Percentiles rank a stretch among this genome's conserved stretches.
phyloP scores from a whole-genome alignment of 164 flowering plant genomes.

The Stephania cephalantha region DNA sequence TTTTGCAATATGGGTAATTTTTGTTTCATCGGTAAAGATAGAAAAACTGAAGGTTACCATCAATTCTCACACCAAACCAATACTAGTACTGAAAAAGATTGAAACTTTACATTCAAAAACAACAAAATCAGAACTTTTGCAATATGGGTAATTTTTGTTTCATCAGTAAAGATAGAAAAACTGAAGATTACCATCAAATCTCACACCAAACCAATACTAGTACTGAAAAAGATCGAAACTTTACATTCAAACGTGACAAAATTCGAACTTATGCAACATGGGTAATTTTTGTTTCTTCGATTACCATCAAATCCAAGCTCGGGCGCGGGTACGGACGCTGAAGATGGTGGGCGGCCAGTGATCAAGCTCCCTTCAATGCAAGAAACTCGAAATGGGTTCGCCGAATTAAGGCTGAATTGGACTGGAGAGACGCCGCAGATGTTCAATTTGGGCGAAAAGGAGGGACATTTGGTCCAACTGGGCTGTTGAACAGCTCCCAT shows the following conservation, averaged over 20 bases:
- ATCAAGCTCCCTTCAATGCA: constrained; percentile 34
- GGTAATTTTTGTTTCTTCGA: no score
- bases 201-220: no score
- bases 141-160: no score
- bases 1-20: no score
- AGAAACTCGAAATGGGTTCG: not conserved
- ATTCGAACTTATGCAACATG: not conserved
- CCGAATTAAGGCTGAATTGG: not conserved
- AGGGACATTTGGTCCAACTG: not conserved
- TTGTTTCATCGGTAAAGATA: no score
- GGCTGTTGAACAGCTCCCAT: constrained; percentile 26
- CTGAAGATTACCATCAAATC: not conserved
- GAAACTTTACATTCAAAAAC: no score
- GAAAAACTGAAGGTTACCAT: no score
- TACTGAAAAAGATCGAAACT: no score
- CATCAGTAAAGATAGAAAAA: not conserved
- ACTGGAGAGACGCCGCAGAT: constrained; percentile 15
- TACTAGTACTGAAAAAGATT: no score
- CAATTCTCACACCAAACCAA: no score
- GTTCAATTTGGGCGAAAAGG: constrained; percentile 19
- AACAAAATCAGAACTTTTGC: no score
- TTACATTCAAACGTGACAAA: no score
- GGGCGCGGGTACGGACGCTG: constrained; percentile 41
- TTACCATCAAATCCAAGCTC: constrained; percentile 33
- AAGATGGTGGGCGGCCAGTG: constrained; percentile 40